Base-by-base conservation (phyloP, 2,329 filamentous ascomycete species). In the Pseudogymnoascus destructans region DNA sequence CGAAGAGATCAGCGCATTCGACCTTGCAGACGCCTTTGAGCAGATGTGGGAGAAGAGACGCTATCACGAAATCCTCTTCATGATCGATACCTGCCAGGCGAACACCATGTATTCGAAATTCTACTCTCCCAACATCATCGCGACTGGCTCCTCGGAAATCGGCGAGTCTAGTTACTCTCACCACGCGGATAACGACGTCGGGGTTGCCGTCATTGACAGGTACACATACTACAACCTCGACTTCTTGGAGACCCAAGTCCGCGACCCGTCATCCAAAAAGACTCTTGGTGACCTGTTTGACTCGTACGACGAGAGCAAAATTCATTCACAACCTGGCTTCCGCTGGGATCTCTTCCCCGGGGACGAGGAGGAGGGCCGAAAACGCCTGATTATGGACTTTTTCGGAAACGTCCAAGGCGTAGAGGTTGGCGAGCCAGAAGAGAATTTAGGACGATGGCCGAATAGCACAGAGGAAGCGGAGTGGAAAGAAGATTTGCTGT, bases 1-100 rank as follows among this genome's bases (percentile, higher is more conserved):
- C 5, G 93, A 98, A 71, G 93, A 98, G 73, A 97, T 98, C 64
- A 91, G 89, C 59, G 90, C 90, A 0, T 96, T 95, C 70, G 93
- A 98, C 73, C 76, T 98, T 59, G 93, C 95, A 4, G 89, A 98
- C 72, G 93, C 93, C 0, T 97, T 98, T 70, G 90, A 95, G 73
- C 92, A 98, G 76, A 98, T 98, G 93, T 96, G 91, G 88, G 93
- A 98, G 79, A 98, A 98, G 82, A 95, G 95, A 76, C 85, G 93
- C 77, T 98, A 97, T 73, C 89, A 97, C 71, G 93, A 98, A 73
- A 84, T 98, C 65, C 81, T 98, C 59, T 98, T 98, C 77, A 98
- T 98, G 93, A 98, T 98, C 73, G 93, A 98, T 72, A 98, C 93
- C 0, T 98, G 93, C 75, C 93, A 98, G 74, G 93, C 93, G 58